Evolutionary conservation across 495 filamentous ascomycete species (phyloP).

Genomic region (Ramalina peruviana): DNA sequence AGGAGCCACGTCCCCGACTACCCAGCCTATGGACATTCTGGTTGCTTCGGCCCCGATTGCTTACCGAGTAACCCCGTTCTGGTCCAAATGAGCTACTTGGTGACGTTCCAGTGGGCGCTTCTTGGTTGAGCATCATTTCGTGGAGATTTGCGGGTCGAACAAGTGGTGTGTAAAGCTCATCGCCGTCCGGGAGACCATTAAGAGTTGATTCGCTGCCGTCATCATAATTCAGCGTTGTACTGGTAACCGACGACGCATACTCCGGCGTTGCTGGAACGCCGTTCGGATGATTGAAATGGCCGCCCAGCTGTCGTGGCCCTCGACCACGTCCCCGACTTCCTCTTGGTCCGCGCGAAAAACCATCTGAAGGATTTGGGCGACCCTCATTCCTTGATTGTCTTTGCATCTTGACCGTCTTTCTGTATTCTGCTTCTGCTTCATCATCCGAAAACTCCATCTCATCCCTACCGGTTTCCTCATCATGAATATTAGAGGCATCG

Average conservation of each 20-base stretch:
- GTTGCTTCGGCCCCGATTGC: slow-evolving; percentile 19
- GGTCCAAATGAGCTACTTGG: not conserved
- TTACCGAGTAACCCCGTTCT: slow-evolving; percentile 31
- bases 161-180: slow-evolving; percentile 54
- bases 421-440: slow-evolving; percentile 78
- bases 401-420: slow-evolving; percentile 47
- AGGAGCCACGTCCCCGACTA: slow-evolving; percentile 32
- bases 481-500: slow-evolving; percentile 85
- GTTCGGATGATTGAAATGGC: slow-evolving; percentile 22
- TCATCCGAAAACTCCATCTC: slow-evolving; percentile 95
- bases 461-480: slow-evolving; percentile 76
- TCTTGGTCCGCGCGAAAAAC: slow-evolving; percentile 13
- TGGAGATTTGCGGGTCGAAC: slow-evolving; percentile 46
- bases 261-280: slow-evolving; percentile 28
- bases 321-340: not conserved
- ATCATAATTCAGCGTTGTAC: slow-evolving; percentile 11
- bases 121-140: slow-evolving; percentile 34
- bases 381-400: slow-evolving; percentile 36
- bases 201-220: slow-evolving; percentile 22
- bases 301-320: slow-evolving; percentile 17
- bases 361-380: slow-evolving; percentile 19
- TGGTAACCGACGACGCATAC: not conserved
- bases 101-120: slow-evolving; percentile 32
- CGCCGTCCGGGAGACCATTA: slow-evolving; percentile 41
- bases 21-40: slow-evolving; percentile 31